Conservation (phyloP, 257 asterid genomes). For the Scutellaria baicalensis region DNA sequence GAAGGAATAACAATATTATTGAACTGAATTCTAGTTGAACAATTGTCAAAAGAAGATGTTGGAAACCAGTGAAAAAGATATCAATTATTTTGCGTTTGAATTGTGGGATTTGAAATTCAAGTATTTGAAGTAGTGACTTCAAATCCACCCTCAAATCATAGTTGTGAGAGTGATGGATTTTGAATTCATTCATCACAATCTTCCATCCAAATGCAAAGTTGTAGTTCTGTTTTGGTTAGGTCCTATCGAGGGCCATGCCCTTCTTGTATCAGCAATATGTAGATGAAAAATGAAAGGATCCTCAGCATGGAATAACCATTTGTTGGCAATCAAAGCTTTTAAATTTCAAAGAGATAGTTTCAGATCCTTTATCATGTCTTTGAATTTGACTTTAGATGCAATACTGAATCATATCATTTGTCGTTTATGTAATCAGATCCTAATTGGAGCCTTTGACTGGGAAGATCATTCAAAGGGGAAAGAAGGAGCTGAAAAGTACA, state of each 20-base stretch:
- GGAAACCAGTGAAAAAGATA: background rate
- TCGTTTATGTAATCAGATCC: constrained; percentile 40
- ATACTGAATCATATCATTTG: background rate
- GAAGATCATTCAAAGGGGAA: constrained; percentile 48
- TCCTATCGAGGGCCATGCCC: background rate
- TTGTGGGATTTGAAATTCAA: too few species aligned
- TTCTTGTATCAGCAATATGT: background rate
- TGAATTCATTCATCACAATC: too few species aligned
- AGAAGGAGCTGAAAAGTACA: constrained; percentile 77
- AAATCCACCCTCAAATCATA: too few species aligned
- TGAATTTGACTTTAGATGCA: background rate
- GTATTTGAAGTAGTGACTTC: too few species aligned
- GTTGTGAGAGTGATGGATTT: too few species aligned
- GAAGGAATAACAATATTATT: background rate
- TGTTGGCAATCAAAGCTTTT: background rate
- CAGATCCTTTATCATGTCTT: background rate
- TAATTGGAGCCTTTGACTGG: constrained; percentile 81
- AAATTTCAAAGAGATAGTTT: background rate
- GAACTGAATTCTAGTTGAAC: background rate
- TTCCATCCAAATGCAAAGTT: background rate
- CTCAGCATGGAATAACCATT: background rate
- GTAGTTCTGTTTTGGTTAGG: background rate
- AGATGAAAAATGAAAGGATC: background rate
- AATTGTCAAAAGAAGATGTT: background rate
- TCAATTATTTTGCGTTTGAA: background rate